phyloP scores from a whole-genome alignment of 225 moss, liverwort and hornwort genomes.

The Polytrichum formosum region DNA sequence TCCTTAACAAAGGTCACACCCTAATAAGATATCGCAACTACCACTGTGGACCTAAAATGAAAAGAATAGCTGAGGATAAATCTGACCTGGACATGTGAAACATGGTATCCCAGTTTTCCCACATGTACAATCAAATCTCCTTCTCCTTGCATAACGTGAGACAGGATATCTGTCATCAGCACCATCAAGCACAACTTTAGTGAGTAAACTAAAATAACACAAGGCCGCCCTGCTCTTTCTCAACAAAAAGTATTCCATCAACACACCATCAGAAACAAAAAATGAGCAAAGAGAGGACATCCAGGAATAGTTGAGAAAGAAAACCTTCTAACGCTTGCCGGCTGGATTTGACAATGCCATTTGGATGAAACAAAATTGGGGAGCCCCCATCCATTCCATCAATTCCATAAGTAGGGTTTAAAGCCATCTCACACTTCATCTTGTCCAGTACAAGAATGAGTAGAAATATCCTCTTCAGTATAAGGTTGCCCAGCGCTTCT shows the following conservation, averaged over 20 bases:
- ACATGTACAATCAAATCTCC: constrained; percentile 75
- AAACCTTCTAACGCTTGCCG: constrained; percentile 74
- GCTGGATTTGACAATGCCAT: constrained; percentile 66
- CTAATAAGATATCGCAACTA: too few species aligned
- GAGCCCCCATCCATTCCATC: constrained; percentile 86
- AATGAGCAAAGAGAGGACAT: neutral
- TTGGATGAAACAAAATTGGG: constrained; percentile 56
- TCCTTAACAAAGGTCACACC: too few species aligned
- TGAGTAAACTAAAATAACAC: too few species aligned
- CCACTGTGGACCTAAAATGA: neutral
- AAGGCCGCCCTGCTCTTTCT: too few species aligned
- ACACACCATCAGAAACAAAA: too few species aligned
- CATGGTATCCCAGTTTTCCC: constrained; percentile 71
- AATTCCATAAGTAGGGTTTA: constrained; percentile 57
- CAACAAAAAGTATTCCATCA: too few species aligned
- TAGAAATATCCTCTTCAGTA: constrained; percentile 73
- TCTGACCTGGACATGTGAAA: constrained; percentile 70
- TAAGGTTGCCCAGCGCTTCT: constrained; percentile 65
- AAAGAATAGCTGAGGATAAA: neutral
- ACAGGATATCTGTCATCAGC: constrained; percentile 55
- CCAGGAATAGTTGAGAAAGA: neutral
- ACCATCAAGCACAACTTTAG: neutral
- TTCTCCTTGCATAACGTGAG: constrained; percentile 74
- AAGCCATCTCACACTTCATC: constrained; percentile 54
- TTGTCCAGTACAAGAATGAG: constrained; percentile 79